A percentile compares a stretch with the other conserved stretches of the same genome.
Evolutionary conservation across 495 filamentous ascomycete genomes (phyloP).

Genomic region (Diplogelasinospora grovesii): DNA sequence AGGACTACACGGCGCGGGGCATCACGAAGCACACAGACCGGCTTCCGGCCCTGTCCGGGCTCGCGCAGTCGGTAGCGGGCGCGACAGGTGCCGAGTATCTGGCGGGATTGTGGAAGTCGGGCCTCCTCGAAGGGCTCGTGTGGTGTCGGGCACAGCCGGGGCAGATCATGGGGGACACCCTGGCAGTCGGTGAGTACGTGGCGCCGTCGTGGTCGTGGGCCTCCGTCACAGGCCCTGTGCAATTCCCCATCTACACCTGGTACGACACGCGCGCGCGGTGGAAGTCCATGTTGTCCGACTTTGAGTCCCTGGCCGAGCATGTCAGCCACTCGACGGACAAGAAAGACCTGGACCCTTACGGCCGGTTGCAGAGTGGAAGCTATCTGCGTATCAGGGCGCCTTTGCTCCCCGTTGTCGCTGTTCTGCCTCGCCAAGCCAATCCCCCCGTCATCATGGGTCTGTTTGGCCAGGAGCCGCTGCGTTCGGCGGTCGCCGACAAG

Average conservation of each 20-base stretch:
- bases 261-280: constrained; percentile 8
- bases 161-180: constrained; percentile 5
- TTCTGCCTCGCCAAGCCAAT: constrained; percentile 1
- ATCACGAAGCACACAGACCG: constrained; percentile 28
- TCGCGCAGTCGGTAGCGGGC: constrained; percentile 14
- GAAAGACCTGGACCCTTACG: constrained; percentile 2
- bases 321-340: neutral
- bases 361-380: constrained; percentile 1
- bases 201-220: constrained; percentile 37
- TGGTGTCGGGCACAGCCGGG: constrained; percentile 15
- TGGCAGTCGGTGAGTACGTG: constrained; percentile 8
- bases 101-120: constrained; percentile 20
- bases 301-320: constrained; percentile 16
- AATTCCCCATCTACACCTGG: constrained; percentile 18
- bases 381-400: constrained; percentile 9
- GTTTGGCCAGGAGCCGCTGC: constrained; percentile 8
- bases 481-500: constrained; percentile 9
- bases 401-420: constrained; percentile 5
- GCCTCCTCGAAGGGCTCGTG: constrained; percentile 20
- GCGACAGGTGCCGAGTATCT: constrained; percentile 14
- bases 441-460: constrained; percentile 2
- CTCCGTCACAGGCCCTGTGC: constrained; percentile 20
- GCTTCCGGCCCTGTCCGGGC: constrained; percentile 28
- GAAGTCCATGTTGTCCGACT: constrained; percentile 12
- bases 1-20: constrained; percentile 17